phyloP scores from a whole-genome alignment of 192 early-diverging fungal genomes.

The Funneliformis mosseae region DNA sequence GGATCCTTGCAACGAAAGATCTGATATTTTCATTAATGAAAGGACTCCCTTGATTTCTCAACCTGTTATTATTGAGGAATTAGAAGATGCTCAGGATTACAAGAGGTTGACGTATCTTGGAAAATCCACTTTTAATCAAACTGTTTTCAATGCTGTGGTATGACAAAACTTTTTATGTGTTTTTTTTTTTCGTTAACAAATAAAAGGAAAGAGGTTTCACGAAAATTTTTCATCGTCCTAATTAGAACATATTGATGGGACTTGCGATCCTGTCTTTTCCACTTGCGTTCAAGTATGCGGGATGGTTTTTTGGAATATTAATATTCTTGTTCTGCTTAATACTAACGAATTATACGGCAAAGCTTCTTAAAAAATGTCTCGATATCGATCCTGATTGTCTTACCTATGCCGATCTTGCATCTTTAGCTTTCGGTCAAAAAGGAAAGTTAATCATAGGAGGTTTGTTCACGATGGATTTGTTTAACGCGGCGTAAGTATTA shows the following conservation, averaged over 20 bases:
- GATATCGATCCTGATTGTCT: conserved; percentile 25
- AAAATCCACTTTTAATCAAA: conserved; percentile 44
- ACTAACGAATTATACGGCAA: conserved; percentile 58
- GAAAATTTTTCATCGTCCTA: background rate
- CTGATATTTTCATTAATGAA: background rate
- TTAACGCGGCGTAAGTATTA: background rate
- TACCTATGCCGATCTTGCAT: conserved; percentile 48
- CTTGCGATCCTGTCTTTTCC: conserved; percentile 67
- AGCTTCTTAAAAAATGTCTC: conserved; percentile 56
- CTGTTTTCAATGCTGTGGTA: conserved; percentile 55
- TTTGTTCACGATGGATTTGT: conserved; percentile 19
- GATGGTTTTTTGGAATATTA: conserved; percentile 59
- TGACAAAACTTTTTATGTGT: background rate
- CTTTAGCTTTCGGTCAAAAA: conserved; percentile 17
- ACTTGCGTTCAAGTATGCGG: conserved; percentile 56
- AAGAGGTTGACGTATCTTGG: background rate
- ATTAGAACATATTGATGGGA: conserved; percentile 60
- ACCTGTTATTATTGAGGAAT: background rate
- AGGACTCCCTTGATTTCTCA: background rate
- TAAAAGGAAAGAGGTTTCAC: background rate
- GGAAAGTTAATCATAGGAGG: background rate
- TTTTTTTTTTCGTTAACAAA: background rate
- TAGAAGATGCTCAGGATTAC: background rate
- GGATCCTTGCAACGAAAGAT: background rate
- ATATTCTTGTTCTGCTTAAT: conserved; percentile 50